Evolutionary conservation across 768 basidiomycete genomes (phyloP).

Genomic region (Mycena amicta): DNA sequence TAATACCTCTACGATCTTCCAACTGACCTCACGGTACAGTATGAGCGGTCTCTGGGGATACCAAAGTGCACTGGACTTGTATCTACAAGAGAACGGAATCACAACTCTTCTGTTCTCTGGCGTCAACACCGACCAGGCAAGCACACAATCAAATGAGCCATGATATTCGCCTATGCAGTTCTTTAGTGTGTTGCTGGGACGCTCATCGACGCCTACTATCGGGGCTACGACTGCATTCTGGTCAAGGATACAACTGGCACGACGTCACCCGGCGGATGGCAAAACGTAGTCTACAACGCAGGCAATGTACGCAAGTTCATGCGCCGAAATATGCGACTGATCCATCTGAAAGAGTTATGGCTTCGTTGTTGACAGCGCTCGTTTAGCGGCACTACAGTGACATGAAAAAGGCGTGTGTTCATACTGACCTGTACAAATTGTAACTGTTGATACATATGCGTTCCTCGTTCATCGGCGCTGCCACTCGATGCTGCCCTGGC

Average conservation of each 20-base stretch:
- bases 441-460: neutral
- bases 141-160: neutral
- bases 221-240: slow-evolving; percentile 65
- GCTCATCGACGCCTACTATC: slow-evolving; percentile 62
- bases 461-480: neutral
- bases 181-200: slow-evolving; percentile 66
- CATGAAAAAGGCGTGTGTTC: neutral
- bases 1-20: neutral
- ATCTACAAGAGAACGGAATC: slow-evolving; percentile 63
- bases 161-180: neutral
- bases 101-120: slow-evolving; percentile 64
- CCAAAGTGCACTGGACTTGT: slow-evolving; percentile 63
- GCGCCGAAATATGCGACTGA: neutral
- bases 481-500: slow-evolving; percentile 5
- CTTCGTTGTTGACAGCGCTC: slow-evolving; percentile 46
- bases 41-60: slow-evolving; percentile 71
- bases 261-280: slow-evolving; percentile 60
- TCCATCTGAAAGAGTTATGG: slow-evolving; percentile 47
- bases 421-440: neutral
- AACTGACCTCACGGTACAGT: slow-evolving; percentile 33
- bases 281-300: slow-evolving; percentile 61
- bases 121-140: slow-evolving; percentile 69
- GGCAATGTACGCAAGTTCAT: slow-evolving; percentile 45
- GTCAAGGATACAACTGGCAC: slow-evolving; percentile 65
- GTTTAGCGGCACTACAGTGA: slow-evolving; percentile 28